Evolutionary conservation across 306 rosid genomes (phyloP).

Genomic region (Fagus crenata): DNA sequence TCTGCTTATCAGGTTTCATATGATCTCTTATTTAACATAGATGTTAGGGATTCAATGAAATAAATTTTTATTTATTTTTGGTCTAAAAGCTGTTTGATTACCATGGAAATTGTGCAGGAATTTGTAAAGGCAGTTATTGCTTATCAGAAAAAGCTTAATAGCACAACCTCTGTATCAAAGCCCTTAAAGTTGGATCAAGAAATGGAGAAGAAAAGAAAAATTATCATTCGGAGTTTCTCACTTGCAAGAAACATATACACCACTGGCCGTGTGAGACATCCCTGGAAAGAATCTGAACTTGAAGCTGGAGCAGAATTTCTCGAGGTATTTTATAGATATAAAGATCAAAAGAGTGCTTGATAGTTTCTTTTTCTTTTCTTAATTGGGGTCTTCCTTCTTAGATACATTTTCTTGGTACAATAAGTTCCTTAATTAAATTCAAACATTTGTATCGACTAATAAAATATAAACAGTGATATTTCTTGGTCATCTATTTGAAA

Average conservation of each 20-base stretch:
- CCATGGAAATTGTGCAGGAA: conserved; percentile 52
- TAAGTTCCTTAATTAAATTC: no score
- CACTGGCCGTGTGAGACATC: conserved; percentile 34
- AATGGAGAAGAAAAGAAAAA: conserved; percentile 67
- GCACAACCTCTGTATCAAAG: conserved; percentile 37
- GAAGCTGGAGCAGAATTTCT: conserved; percentile 83
- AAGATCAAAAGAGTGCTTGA: not conserved
- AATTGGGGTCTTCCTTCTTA: not conserved
- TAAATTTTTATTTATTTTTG: not conserved
- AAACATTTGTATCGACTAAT: no score
- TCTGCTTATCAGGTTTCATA: conserved; percentile 63
- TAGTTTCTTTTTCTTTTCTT: not conserved
- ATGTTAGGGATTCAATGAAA: not conserved
- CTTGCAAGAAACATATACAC: conserved; percentile 66
- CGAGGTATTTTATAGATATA: conserved; percentile 44
- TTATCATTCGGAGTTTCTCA: conserved; percentile 70
- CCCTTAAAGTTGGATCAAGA: conserved; percentile 55
- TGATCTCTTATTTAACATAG: not conserved
- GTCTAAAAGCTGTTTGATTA: not conserved
- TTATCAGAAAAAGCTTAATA: conserved; percentile 66
- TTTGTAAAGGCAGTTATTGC: conserved; percentile 85
- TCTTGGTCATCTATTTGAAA: no score
- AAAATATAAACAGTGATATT: no score
- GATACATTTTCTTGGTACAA: no score
- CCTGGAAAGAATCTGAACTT: conserved; percentile 66